Evolutionary conservation across 345 rosid species (phyloP), one percentile per base, ranked within the genome.

Genomic region (Bruguiera gymnorhiza): DNA sequence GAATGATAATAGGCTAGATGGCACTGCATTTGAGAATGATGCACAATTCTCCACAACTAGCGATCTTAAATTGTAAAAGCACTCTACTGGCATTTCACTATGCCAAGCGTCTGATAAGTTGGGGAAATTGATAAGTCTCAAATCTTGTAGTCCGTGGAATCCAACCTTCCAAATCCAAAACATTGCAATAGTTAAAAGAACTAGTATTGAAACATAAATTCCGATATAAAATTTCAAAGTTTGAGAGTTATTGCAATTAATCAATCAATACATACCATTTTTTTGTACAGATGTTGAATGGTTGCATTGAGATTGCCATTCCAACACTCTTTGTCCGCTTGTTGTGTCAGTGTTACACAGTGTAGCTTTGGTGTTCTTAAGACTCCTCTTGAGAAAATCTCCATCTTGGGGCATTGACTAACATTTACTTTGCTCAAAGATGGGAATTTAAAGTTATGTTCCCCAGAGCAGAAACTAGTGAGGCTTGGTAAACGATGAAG

Each of bases 321-420:
- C 71, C 71, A 68, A 48, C 18, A 8, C 26, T 24, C 21, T 9
- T 39, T 34, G n/a, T 19, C 39, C 16, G 4, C 29, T n/a, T 19
- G 62, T 23, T 34, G 55, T 10, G 54, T 27, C 19, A 18, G 3
- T 9, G 7, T 18, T 24, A 55, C 69, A 16, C 24, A 11, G 26
- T 8, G n/a, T 36, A 71, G 68, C 16, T 63, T 37, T 39, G 75
- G 75, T 5, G 69, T 16, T 15, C 11, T 23, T 18, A 62, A 6
- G 13, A 32, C 34, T 26, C 74, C 68, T 6, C 37, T 16, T 2
- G 67, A 56, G 50, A 70, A 70, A 34, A 53, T 6, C 20, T 48
- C 23, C 62, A 70, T 24, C 26, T 19, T 61, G 61, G 74, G 74
- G 62, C 67, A 70, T 18, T 53, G 36, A 16, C 2, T 36, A 39